These are phyloP conservation scores for Fraxinus greggii DNA, from an alignment of 305 asterid species.

Conservation along the genomic window DNA sequence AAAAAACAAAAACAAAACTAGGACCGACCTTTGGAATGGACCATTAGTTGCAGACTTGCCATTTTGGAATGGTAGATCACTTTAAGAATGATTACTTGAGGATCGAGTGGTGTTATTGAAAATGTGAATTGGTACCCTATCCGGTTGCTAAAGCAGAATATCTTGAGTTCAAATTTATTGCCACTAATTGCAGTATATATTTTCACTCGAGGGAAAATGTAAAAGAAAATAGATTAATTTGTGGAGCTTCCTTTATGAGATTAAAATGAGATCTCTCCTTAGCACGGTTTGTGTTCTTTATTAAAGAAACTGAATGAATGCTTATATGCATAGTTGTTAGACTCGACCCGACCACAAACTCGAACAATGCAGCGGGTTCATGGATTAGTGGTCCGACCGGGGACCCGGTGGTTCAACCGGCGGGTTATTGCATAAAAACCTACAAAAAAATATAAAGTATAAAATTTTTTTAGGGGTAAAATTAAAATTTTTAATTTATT, in stretches of 20 bases:
- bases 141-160: background rate
- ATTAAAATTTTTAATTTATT: too few relatives aligned
- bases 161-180: background rate
- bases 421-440: too few relatives aligned
- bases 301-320: background rate
- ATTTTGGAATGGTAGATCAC: background rate
- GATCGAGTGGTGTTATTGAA: background rate
- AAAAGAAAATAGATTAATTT: background rate
- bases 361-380: too few relatives aligned
- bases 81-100: background rate
- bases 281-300: background rate
- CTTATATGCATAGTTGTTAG: too few relatives aligned
- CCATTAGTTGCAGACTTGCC: background rate
- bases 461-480: too few relatives aligned
- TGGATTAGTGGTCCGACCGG: too few relatives aligned
- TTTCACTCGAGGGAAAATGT: background rate
- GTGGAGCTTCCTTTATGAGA: background rate
- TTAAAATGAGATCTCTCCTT: background rate
- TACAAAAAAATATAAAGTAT: too few relatives aligned
- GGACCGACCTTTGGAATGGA: background rate
- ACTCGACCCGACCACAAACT: too few relatives aligned
- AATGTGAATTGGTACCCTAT: background rate
- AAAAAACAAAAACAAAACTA: background rate
- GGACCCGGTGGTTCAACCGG: too few relatives aligned
- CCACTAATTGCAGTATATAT: background rate